A percentile compares a stretch with the other conserved stretches of the same genome.
These are phyloP conservation scores for Hymenoscyphus fraxineus DNA, from an alignment of 2,329 filamentous ascomycete genomes.

Conservation along the genomic window DNA sequence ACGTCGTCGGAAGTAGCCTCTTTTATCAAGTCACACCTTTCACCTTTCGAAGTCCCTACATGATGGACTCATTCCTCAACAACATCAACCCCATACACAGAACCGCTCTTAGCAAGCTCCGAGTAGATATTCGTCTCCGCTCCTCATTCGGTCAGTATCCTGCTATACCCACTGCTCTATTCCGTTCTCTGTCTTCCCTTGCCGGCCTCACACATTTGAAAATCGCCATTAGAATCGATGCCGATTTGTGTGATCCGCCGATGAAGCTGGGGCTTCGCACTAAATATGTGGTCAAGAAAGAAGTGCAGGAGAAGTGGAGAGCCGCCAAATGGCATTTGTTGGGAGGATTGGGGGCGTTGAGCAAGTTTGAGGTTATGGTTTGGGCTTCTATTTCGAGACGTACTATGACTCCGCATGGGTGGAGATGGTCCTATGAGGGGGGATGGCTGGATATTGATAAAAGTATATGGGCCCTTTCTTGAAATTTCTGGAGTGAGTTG, in stretches of 20 bases:
- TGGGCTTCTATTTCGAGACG: background rate
- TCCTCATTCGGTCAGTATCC: background rate
- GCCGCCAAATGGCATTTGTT: background rate
- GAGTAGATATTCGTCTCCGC: too few species aligned
- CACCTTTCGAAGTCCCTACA: background rate
- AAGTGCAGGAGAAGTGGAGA: background rate
- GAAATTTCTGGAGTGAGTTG: too few species aligned
- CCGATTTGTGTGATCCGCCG: background rate
- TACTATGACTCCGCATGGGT: background rate
- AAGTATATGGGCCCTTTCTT: too few species aligned
- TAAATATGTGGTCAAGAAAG: background rate
- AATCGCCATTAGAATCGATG: background rate
- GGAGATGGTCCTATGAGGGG: too few species aligned
- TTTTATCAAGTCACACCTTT: background rate
- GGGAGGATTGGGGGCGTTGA: background rate
- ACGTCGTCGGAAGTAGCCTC: background rate
- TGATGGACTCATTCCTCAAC: background rate
- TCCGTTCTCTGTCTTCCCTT: background rate
- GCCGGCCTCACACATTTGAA: background rate
- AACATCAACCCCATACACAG: background rate
- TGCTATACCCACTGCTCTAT: background rate
- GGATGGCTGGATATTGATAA: too few species aligned
- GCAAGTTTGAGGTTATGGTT: background rate
- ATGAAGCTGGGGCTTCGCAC: too few species aligned
- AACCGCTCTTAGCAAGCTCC: background rate